These are phyloP conservation scores for Alnus glutinosa DNA, from an alignment of 306 rosid species.

Conservation along the genomic window DNA sequence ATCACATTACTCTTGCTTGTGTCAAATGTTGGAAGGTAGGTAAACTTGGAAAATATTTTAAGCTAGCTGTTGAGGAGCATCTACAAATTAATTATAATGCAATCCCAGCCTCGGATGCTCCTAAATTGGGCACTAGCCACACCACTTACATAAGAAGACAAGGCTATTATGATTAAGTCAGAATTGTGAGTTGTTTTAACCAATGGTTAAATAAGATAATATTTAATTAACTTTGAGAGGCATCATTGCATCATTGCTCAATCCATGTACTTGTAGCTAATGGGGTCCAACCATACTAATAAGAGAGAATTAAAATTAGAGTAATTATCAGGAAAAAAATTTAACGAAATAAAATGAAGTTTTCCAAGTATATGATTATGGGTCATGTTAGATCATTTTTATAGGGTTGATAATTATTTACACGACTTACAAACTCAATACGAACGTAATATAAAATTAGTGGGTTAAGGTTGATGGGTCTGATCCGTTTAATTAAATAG, in stretches of 20 bases:
- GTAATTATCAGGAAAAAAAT: neutral
- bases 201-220: slow-evolving; percentile 18
- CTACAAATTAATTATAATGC: slow-evolving; percentile 1
- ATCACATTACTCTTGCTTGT: neutral
- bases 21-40: slow-evolving; percentile 1
- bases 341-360: neutral
- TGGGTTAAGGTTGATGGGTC: too few species aligned
- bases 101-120: slow-evolving; percentile 58
- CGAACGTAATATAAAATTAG: too few species aligned
- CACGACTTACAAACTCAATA: too few species aligned
- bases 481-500: too few species aligned
- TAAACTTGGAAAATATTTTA: neutral
- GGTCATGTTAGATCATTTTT: too few species aligned
- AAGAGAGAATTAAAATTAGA: neutral
- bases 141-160: slow-evolving; percentile 48
- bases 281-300: slow-evolving; percentile 1
- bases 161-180: slow-evolving; percentile 30
- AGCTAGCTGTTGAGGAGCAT: slow-evolving; percentile 15
- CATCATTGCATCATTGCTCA: neutral
- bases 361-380: neutral
- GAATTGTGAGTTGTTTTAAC: slow-evolving; percentile 37
- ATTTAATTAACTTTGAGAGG: slow-evolving; percentile 15
- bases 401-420: too few species aligned
- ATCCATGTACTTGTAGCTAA: neutral
- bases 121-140: slow-evolving; percentile 32